Evolutionary conservation across 306 rosid species (phyloP), one percentile per base, ranked within the genome.

Genomic region (Spatholobus suberectus): DNA sequence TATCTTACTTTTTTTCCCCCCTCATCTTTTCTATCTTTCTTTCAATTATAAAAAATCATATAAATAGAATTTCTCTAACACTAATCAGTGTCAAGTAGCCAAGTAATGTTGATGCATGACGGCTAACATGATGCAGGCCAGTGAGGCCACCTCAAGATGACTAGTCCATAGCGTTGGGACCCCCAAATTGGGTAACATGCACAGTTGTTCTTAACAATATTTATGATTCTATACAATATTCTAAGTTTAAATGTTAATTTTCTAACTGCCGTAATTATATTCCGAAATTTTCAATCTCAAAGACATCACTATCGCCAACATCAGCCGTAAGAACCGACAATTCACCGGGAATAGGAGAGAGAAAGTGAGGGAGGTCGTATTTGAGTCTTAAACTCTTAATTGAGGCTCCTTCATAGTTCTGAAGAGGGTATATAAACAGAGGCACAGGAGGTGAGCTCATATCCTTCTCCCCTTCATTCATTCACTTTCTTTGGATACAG

Each of bases 401-500:
- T 57, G 73, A 58, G 65, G 58, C 32, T 49, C 15, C 6, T n/a
- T 70, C 20, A 13, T 20, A 21, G 27, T 34, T 35, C 4, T 11
- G 9, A 20, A 63, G 8, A 32, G 13, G 20, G 82, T 88, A 81
- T 88, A 84, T 40, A 88, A 79, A 26, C 10, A 67, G 69, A 46
- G 65, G 37, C 80, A 63, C 12, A 41, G 29, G 21, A 23, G 6
- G 14, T 66, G 27, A 72, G 55, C 14, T 8, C 24, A 9, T 20
- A 57, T 3, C 32, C 73, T 8, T 2, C 15, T 17, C 46, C 18
- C 2, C 29, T 34, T 26, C 26, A 44, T 54, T 8, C 1, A 5
- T 12, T 54, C 14, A 43, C n/a, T 75, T 69, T 67, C 88, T 89
- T 79, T 86, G 89, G 89, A 89, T 83, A 23, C 71, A 72, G 44